Evolutionary conservation across 768 basidiomycete genomes (phyloP).

Genomic region (Phylloporus scabripes): DNA sequence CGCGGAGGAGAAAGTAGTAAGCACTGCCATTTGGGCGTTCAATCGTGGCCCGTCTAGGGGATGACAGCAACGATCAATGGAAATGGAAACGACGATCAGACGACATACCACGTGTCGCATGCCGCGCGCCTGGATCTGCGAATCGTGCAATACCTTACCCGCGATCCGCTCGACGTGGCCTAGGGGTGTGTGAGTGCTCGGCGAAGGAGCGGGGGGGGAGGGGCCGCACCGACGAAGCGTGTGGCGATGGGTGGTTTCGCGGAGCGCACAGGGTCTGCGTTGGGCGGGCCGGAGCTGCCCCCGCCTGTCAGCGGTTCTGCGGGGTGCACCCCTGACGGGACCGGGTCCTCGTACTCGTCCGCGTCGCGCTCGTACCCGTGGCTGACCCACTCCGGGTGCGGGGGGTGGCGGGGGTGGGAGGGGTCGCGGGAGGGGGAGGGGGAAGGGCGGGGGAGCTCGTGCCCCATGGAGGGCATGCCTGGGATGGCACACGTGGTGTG

Average conservation of each 20-base stretch:
- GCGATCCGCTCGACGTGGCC: constrained; percentile 16
- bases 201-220: not conserved
- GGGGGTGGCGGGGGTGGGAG: not conserved
- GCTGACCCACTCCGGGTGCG: not conserved
- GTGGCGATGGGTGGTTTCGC: not conserved
- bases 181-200: not conserved
- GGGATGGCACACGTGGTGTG: constrained; percentile 7
- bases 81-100: not conserved
- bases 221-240: constrained; percentile 6
- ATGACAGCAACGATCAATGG: not conserved
- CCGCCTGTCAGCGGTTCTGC: no score
- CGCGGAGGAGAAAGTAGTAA: not conserved
- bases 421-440: not conserved
- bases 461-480: constrained; percentile 1
- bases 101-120: constrained; percentile 12
- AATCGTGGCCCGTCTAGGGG: not conserved
- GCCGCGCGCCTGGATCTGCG: constrained; percentile 16
- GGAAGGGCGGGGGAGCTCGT: not conserved
- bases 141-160: constrained; percentile 17
- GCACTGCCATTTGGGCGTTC: not conserved
- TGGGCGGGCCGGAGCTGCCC: no score
- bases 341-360: constrained; percentile 9
- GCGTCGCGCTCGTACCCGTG: constrained; percentile 20
- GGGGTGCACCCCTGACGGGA: no score
- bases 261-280: no score